Percentiles rank a stretch among this genome's conserved stretches.
phyloP scores from a whole-genome alignment of 306 rosid genomes.

The Cucurbita argyrosperma region DNA sequence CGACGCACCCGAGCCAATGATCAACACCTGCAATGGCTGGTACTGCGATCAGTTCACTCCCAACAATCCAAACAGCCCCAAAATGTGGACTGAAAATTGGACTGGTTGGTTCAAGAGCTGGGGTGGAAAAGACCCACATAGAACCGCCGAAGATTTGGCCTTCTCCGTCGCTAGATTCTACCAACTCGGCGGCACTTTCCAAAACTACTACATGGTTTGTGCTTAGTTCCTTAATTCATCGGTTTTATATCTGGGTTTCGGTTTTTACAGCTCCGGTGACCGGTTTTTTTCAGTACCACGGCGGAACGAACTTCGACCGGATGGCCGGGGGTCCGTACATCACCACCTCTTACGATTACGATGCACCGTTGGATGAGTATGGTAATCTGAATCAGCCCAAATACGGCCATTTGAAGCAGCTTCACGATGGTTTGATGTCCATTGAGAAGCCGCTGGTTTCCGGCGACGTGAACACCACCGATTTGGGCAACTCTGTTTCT shows the following conservation, averaged over 20 bases:
- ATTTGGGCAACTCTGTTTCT: slow-evolving; percentile 24
- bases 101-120: slow-evolving; percentile 53
- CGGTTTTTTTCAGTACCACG: slow-evolving; percentile 26
- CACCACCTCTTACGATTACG: slow-evolving; percentile 41
- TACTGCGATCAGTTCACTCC: slow-evolving; percentile 36
- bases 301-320: slow-evolving; percentile 51
- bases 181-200: slow-evolving; percentile 49
- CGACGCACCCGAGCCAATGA: slow-evolving; percentile 45
- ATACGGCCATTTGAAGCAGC: slow-evolving; percentile 41
- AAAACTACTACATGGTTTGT: slow-evolving; percentile 45
- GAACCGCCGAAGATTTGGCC: slow-evolving; percentile 52
- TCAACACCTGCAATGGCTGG: slow-evolving; percentile 51
- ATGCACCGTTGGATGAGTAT: slow-evolving; percentile 51
- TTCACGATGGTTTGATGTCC: slow-evolving; percentile 27
- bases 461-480: slow-evolving; percentile 18
- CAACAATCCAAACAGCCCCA: slow-evolving; percentile 34
- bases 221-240: neutral
- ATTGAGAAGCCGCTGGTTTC: slow-evolving; percentile 26
- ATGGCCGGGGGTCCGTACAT: slow-evolving; percentile 48
- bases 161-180: slow-evolving; percentile 38
- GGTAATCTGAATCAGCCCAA: slow-evolving; percentile 46
- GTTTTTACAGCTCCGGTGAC: neutral
- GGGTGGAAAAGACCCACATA: slow-evolving; percentile 39
- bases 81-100: slow-evolving; percentile 61
- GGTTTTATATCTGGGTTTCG: neutral